A percentile compares a stretch with the other conserved stretches of the same genome.
Conservation (phyloP, 2,329 filamentous ascomycete species). For the Calonectria honghensis region DNA sequence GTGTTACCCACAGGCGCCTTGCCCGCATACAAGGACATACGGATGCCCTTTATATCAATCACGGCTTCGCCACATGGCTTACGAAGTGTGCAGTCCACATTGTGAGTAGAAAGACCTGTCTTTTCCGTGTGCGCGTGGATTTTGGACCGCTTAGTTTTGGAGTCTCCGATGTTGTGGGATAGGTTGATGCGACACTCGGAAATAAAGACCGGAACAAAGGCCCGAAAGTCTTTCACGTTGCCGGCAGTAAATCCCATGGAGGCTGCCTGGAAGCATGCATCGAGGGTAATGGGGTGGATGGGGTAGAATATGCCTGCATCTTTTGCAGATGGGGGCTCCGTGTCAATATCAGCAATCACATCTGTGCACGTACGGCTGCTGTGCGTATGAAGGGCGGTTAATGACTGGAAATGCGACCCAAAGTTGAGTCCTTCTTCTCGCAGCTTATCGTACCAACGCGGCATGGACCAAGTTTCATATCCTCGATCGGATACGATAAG, state of each 20-base stretch:
- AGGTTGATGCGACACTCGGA: constrained; percentile 6
- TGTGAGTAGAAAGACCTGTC: constrained; percentile 1
- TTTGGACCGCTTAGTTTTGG: not conserved
- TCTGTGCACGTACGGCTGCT: not conserved
- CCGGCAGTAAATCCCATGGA: not conserved
- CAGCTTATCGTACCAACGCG: constrained; percentile 9
- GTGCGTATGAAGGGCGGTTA: not conserved
- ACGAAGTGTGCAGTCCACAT: constrained; percentile 11
- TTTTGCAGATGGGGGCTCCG: not conserved
- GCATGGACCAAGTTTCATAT: constrained; percentile 5
- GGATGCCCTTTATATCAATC: not conserved
- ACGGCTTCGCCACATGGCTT: not conserved
- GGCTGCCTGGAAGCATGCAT: constrained; percentile 19
- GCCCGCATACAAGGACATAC: not conserved
- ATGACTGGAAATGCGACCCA: constrained; percentile 1
- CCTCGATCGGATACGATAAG: constrained; percentile 8
- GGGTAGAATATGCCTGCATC: not conserved
- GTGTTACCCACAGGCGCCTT: not conserved
- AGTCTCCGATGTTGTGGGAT: too few relatives aligned
- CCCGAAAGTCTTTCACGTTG: not conserved
- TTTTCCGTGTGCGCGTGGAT: not conserved
- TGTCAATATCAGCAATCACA: not conserved
- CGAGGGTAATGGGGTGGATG: not conserved
- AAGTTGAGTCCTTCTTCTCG: constrained; percentile 22
- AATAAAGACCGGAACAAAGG: constrained; percentile 9